Evolutionary conservation across 1,284 basidiomycete species (phyloP).

Genomic region (Ustilago esculenta): DNA sequence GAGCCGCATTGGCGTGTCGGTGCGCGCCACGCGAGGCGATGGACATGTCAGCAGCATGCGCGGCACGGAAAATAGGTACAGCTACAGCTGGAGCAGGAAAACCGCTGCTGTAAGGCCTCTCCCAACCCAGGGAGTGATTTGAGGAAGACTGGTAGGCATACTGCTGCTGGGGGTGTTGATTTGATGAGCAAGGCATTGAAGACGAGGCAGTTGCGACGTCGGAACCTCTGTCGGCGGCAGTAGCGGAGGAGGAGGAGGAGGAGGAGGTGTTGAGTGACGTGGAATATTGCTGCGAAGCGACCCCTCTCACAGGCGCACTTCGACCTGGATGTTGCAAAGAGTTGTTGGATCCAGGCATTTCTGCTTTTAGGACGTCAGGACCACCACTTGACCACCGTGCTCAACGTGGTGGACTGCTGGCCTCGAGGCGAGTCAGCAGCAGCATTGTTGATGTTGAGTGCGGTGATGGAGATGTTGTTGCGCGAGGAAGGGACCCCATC

Average conservation of each 20-base stretch:
- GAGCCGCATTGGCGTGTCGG: conserved; percentile 11
- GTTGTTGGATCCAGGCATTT: conserved; percentile 54
- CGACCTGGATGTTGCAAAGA: conserved; percentile 52
- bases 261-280: conserved; percentile 6
- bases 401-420: conserved; percentile 50
- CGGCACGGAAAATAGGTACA: conserved; percentile 39
- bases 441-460: conserved; percentile 2
- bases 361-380: conserved; percentile 54
- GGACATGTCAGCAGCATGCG: conserved; percentile 12
- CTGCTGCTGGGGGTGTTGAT: not conserved
- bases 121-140: conserved; percentile 23
- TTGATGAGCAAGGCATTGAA: not conserved
- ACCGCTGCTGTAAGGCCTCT: conserved; percentile 46
- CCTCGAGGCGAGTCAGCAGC: conserved; percentile 39
- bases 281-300: conserved; percentile 47
- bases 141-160: conserved; percentile 1
- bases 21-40: not conserved
- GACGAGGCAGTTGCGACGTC: not conserved
- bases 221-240: not conserved
- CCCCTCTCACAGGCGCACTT: conserved; percentile 61
- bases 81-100: conserved; percentile 42
- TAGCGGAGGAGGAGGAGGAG: not conserved
- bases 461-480: conserved; percentile 7
- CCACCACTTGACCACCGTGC: conserved; percentile 59
- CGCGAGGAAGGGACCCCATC: conserved; percentile 48